phyloP scores from a whole-genome alignment of 495 filamentous ascomycete genomes.

The Aspergillus mulundensis region DNA sequence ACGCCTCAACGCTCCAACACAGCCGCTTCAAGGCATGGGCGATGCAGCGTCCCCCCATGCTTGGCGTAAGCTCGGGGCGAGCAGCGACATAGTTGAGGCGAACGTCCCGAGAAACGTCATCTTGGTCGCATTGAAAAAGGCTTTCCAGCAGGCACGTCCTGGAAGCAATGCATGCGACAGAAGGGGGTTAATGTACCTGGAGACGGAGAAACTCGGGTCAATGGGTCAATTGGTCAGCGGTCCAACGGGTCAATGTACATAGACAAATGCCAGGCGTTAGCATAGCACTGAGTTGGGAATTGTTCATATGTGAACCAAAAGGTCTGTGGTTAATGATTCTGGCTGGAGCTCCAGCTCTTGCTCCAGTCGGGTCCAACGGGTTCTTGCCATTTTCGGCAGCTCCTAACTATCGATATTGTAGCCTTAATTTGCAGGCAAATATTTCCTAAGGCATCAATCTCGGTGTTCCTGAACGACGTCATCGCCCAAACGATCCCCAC shows the following conservation, averaged over 20 bases:
- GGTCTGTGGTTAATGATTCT: background rate
- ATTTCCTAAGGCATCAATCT: background rate
- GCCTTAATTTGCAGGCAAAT: background rate
- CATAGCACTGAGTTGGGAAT: background rate
- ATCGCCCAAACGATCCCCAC: background rate
- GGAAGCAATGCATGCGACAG: background rate
- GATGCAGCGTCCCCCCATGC: background rate
- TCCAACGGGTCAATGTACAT: background rate
- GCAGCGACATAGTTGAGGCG: background rate
- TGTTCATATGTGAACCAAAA: background rate
- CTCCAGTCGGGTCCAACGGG: too few relatives aligned
- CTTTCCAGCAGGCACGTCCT: background rate
- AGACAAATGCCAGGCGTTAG: background rate
- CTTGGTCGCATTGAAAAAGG: background rate
- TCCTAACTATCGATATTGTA: background rate
- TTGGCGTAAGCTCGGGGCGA: background rate
- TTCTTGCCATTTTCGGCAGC: background rate
- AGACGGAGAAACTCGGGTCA: background rate
- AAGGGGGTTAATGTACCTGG: background rate
- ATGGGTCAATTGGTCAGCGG: background rate
- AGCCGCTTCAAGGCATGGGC: slow-evolving; percentile 3
- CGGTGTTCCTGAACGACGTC: background rate
- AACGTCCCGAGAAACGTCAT: background rate
- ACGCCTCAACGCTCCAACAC: background rate
- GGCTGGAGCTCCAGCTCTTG: too few relatives aligned